Evolutionary conservation across 768 basidiomycete species (phyloP), one percentile per base, ranked within the genome.

Genomic region (Coprinopsis cinerea): DNA sequence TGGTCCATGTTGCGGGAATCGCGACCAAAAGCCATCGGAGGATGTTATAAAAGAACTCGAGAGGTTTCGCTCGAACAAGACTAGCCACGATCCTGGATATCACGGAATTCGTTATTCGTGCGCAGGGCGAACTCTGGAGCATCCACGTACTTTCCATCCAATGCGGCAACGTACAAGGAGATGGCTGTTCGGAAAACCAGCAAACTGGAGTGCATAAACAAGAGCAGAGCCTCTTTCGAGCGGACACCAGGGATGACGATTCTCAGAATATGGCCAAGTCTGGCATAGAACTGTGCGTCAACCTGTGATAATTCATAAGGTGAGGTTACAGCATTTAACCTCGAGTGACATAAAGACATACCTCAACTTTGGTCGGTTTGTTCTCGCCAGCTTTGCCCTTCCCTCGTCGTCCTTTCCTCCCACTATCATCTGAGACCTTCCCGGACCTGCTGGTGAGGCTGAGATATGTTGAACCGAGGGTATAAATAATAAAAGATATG

Each of bases 1-100:
- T 92, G 3, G 88, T 88, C 83, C 88, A 91, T 15, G 92, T 94
- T 1, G 92, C 92, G 0, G 92, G 92, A 47, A 94, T 82, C 25
- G 95, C 95, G 13, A 98, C 86, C 6, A 90, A 68, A 11, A 97
- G 73, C 95, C 95, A 99, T 43, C 83, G 80, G 26, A 85, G 66
- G 53, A 99, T 93, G 53, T 96, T 92, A 53, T 77, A 67, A 26
- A 92, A 75, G 70, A 98, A 97, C 46, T 83, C 73, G 1, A 74
- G 57, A 2, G 89, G 82, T 58, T 85, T 82, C 5, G 88, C 91
- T 49, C 92, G 84, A 26, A 99, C 95, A 9, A 99, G 79, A 41
- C 90, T 92, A 2, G 94, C 91, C 3, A 98, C 95, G 56, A 98
- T 97, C 62, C 92, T 94, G 54, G 27, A 44, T 34, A 42, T 9